Evolutionary conservation across 73 alveolate species (phyloP).

Genomic region (Paramecium bursaria): DNA sequence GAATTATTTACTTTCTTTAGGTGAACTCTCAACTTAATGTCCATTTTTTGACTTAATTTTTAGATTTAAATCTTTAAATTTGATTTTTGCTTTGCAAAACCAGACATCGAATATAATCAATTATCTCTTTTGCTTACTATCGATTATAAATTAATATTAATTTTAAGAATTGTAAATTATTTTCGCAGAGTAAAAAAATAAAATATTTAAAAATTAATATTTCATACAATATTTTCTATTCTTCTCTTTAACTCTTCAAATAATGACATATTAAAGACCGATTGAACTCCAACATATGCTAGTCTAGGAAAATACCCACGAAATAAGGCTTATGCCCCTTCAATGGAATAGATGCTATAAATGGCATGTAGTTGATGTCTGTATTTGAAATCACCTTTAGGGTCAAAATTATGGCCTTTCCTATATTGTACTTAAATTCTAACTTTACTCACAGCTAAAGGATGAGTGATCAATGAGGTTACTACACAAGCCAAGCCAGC

Average conservation of each 20-base stretch:
- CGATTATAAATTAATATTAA: too few species aligned
- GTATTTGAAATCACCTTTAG: conserved; percentile 66
- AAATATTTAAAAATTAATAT: too few species aligned
- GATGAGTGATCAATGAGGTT: conserved; percentile 88
- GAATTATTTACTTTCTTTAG: too few species aligned
- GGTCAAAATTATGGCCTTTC: conserved; percentile 39
- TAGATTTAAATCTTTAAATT: too few species aligned
- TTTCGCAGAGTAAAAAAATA: too few species aligned
- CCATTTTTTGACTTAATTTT: too few species aligned
- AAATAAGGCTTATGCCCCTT: conserved; percentile 76
- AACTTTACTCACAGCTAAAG: conserved; percentile 93
- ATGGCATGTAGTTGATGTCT: conserved; percentile 81
- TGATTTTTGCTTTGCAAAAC: too few species aligned
- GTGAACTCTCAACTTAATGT: too few species aligned
- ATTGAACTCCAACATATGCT: conserved; percentile 23
- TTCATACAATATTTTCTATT: not conserved
- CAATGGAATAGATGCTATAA: conserved; percentile 72
- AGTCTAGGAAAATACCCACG: conserved; percentile 78
- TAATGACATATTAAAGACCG: conserved; percentile 24
- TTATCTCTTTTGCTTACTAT: too few species aligned
- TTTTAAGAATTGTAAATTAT: too few species aligned
- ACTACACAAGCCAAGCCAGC: conserved; percentile 84
- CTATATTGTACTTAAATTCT: conserved; percentile 86
- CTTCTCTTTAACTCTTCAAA: not conserved
- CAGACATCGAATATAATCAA: too few species aligned